These are phyloP conservation scores for Secale cereale DNA, from an alignment of 176 grass and related monocot genomes.

Conservation along the genomic window DNA sequence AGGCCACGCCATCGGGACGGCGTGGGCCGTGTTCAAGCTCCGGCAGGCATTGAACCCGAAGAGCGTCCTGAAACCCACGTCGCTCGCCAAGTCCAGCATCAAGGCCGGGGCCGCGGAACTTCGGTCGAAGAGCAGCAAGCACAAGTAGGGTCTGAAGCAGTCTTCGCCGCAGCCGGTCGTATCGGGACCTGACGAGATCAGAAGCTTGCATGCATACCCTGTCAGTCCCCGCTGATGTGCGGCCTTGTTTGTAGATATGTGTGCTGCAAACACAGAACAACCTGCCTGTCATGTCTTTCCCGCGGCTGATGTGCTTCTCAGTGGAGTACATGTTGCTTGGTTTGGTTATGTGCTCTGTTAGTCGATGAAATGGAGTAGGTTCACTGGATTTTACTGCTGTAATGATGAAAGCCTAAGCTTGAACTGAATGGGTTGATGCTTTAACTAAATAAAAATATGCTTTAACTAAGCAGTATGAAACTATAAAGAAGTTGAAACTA, in stretches of 20 bases:
- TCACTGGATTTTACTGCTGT: background rate
- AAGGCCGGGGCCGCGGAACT: slow-evolving; percentile 45
- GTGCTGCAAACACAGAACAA: background rate
- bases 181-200: background rate
- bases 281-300: background rate
- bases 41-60: slow-evolving; percentile 71
- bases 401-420: background rate
- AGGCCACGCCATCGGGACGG: slow-evolving; percentile 61
- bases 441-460: too few species aligned
- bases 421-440: background rate
- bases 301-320: background rate
- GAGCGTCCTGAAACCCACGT: slow-evolving; percentile 59
- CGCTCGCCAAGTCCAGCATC: slow-evolving; percentile 41
- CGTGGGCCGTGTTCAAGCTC: slow-evolving; percentile 83
- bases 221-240: background rate
- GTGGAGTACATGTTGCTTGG: background rate
- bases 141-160: slow-evolving; percentile 1
- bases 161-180: background rate
- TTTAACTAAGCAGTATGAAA: too few species aligned
- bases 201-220: background rate
- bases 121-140: slow-evolving; percentile 36
- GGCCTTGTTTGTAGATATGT: slow-evolving; percentile 8
- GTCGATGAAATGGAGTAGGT: background rate
- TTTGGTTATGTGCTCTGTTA: background rate
- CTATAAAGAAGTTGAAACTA: too few species aligned